These are phyloP conservation scores for Sphagnum contortum DNA, from an alignment of 225 moss, liverwort and hornwort genomes.

Conservation along the genomic window DNA sequence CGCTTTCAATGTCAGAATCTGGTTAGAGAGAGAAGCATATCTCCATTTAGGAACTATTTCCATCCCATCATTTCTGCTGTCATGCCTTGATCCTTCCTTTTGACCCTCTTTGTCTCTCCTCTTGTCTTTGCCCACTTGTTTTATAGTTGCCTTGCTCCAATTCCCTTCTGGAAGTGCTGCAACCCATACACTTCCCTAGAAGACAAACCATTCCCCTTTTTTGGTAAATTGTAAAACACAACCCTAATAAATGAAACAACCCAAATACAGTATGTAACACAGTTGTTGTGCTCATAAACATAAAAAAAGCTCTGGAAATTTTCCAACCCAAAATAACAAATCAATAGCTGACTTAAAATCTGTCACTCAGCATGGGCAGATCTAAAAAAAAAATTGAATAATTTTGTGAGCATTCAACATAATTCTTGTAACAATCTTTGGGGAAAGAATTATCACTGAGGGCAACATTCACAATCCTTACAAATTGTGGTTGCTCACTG, in stretches of 20 bases:
- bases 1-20: constrained; percentile 37
- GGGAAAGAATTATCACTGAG: too few relatives aligned
- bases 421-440: too few relatives aligned
- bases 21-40: constrained; percentile 45
- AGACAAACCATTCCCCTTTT: too few relatives aligned
- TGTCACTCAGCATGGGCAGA: neutral
- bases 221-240: neutral
- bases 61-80: constrained; percentile 27
- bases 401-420: too few relatives aligned
- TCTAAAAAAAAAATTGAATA: too few relatives aligned
- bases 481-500: too few relatives aligned
- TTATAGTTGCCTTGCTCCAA: constrained; percentile 55
- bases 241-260: too few relatives aligned
- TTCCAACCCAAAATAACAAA: neutral
- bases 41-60: constrained; percentile 72
- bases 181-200: constrained; percentile 81
- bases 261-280: too few relatives aligned
- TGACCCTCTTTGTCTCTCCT: constrained; percentile 43
- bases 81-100: constrained; percentile 38
- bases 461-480: too few relatives aligned
- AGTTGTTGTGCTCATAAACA: neutral
- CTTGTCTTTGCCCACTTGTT: constrained; percentile 46
- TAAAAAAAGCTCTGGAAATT: neutral
- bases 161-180: constrained; percentile 49
- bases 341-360: neutral